Evolutionary conservation across 495 filamentous ascomycete genomes (phyloP), one percentile per base, ranked within the genome.

Genomic region (Podospora pseudopauciseta): DNA sequence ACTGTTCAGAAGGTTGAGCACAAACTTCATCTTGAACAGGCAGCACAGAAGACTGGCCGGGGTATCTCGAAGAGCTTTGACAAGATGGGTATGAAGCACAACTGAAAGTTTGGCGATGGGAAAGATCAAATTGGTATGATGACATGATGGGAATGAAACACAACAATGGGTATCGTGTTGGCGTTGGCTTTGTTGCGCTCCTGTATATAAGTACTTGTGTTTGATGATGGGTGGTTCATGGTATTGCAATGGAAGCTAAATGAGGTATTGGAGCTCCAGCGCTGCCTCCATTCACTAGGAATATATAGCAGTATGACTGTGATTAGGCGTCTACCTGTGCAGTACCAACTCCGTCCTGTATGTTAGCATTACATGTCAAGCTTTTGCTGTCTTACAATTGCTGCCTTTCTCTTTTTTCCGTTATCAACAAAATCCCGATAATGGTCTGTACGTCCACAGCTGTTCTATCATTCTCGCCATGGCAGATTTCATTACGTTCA

Each of bases 21-120:
- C 64, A 68, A 71, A 7, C 72, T 85, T 23, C 82, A 77, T 1
- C 77, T 84, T 1, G 81, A 84, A 73, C 79, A 72, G 74, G 74
- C 81, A 59, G 82, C 81, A 63, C 75, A 79, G 76, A 68, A 68
- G 65, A 73, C 78, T 63, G 79, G 82, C 64, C 67, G 68, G 44
- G 68, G 76, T 65, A 83, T 83, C 77, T 79, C 77, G 76, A 75
- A 69, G 70, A 75, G 72, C 61, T 72, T 83, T 34, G 76, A 76
- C 58, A 65, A 65, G 64, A 68, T 82, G 66, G 70, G 71, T 34
- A 44, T 68, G 62, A 71, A 67, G 66, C 67, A 65, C 62, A 26
- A 26, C 57, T 70, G 57, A 68, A 23, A 60, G 60, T 68, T 20
- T 34, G n/a, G 27, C 6, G 32, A 55, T 9, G 13, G 15, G 6